A percentile compares a stretch with the other conserved stretches of the same genome.
Evolutionary conservation across 1,139 yeast genomes (phyloP).

Genomic region (Saccharomyces hybrid): DNA sequence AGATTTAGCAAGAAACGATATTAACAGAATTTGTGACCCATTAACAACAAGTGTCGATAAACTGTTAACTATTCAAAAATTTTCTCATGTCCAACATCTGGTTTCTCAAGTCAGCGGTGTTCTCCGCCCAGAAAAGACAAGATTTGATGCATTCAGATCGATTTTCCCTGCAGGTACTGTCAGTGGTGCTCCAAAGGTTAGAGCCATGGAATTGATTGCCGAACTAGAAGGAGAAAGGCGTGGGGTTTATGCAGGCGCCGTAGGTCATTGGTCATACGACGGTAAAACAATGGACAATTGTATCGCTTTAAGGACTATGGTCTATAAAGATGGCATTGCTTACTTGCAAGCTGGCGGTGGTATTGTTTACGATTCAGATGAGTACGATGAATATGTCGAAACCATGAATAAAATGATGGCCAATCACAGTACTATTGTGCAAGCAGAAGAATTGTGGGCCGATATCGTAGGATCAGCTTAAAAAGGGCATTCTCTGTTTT

Average conservation of each 20-base stretch:
- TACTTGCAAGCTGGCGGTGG: conserved; percentile 99
- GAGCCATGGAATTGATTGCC: conserved; percentile 90
- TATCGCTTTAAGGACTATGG: conserved; percentile 95
- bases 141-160: conserved; percentile 95
- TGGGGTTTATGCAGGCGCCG: conserved; percentile 98
- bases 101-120: conserved; percentile 94
- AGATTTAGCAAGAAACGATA: conserved; percentile 91
- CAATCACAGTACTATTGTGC: conserved; percentile 77
- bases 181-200: conserved; percentile 95
- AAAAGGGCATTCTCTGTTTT: not conserved
- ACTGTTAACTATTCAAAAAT: conserved; percentile 80
- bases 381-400: conserved; percentile 89
- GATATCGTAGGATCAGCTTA: conserved; percentile 28
- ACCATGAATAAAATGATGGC: conserved; percentile 97
- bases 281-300: conserved; percentile 93
- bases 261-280: conserved; percentile 97
- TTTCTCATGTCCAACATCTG: conserved; percentile 95
- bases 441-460: conserved; percentile 79
- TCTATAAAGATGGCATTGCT: conserved; percentile 80
- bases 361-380: conserved; percentile 90
- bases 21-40: conserved; percentile 91
- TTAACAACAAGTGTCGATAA: conserved; percentile 77
- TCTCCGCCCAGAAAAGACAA: conserved; percentile 68
- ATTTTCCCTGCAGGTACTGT: conserved; percentile 99
- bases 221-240: conserved; percentile 87